These are phyloP conservation scores for Botrytis tulipae DNA, from an alignment of 2,329 filamentous ascomycete genomes.

Conservation along the genomic window DNA sequence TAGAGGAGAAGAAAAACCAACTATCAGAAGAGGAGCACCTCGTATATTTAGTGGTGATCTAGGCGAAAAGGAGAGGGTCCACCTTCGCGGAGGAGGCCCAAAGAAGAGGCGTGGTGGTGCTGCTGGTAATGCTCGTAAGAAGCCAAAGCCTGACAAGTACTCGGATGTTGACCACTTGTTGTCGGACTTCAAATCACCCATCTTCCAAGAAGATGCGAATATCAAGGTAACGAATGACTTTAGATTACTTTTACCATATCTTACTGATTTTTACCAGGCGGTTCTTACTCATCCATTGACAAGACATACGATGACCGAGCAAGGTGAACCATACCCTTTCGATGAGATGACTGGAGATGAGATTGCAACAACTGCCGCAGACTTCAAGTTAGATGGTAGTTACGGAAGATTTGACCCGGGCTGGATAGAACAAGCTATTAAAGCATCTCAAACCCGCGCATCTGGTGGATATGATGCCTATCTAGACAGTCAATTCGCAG, in stretches of 20 bases:
- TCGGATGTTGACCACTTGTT: constrained; percentile 17
- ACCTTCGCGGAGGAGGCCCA: constrained; percentile 11
- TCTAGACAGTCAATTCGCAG: constrained; percentile 50
- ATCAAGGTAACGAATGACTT: constrained; percentile 11
- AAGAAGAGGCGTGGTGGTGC: constrained; percentile 12
- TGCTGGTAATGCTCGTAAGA: constrained; percentile 8
- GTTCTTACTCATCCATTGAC: constrained; percentile 2
- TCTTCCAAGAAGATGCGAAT: constrained; percentile 21
- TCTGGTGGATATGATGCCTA: constrained; percentile 56
- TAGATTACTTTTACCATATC: background rate
- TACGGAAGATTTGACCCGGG: constrained; percentile 55
- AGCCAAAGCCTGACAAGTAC: constrained; percentile 14
- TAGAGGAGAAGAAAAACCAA: background rate
- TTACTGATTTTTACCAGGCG: background rate
- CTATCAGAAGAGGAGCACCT: background rate
- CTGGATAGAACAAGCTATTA: constrained; percentile 55
- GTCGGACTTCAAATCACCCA: constrained; percentile 17
- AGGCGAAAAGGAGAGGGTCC: background rate
- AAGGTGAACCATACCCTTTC: constrained; percentile 10
- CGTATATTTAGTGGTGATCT: background rate
- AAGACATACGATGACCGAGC: background rate
- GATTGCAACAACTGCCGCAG: constrained; percentile 52
- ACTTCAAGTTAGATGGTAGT: constrained; percentile 55
- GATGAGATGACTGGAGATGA: constrained; percentile 17
- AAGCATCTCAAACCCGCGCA: constrained; percentile 51